Base-by-base conservation (phyloP, 805 yeast species). In the Blastobotrys parvus region DNA sequence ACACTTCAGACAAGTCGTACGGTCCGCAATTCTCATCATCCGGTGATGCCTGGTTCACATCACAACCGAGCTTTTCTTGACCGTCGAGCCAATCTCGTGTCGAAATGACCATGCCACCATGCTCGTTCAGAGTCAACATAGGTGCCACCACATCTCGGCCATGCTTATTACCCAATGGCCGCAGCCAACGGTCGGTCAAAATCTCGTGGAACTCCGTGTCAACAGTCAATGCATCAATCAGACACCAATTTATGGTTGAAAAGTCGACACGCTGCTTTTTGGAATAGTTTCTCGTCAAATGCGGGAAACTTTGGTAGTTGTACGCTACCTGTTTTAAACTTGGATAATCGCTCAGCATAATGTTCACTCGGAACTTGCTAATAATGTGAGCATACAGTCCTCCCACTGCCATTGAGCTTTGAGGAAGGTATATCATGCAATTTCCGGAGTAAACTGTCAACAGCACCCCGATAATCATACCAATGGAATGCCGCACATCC, bases 61-160 rank as follows among this genome's bases (percentile, higher is more conserved):
- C 54, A 37, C 77, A 69, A 3, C 85, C 84, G 43, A 81, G 54
- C 38, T 75, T 74, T 17, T 80, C 84, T 43, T 75, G 75, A 3
- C 75, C 75, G 3, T 86, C 88, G 13, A 89, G 66, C 87, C 95
- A 90, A 60, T 92, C 99, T 51, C 94, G 72, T 72, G 88, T 75
- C 1, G 97, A 78, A 4, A 92, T 78, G 10, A 89, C 88, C 77
- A 90, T 85, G 2, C 99, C 99, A 27, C 98, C 98, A 56, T 88
- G 94, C 58, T 92, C 98, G 50, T 84, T 77, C 39, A 92, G 66
- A 0, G 96, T 83, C 35, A 92, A 68, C 69, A 92, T 74, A 0
- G 99, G 99, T 0, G 95, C 80, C 22, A 88, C 81, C 3, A 87
- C 84, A 41, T 77, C 75, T 30, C 82, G 72, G 0, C 94, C 81